Evolutionary conservation across 805 yeast species (phyloP), one percentile per base, ranked within the genome.

Genomic region (Spathaspora hagerdaliae): DNA sequence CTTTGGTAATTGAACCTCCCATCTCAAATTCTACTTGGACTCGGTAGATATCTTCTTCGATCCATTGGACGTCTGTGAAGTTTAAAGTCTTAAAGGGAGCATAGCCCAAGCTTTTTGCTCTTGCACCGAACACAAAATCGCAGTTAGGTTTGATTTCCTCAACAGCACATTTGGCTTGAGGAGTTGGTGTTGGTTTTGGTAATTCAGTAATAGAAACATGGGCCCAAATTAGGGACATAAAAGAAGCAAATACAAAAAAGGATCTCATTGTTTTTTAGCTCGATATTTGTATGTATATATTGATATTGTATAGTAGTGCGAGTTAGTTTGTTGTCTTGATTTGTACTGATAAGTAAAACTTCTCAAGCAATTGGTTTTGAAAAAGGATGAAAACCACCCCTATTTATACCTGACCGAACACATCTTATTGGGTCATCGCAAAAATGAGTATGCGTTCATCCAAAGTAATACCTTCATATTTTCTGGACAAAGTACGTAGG

Each of bases 21-120:
- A 41, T 41, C 15, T 41, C 19, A 15, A 41, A 41, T 19, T 41
- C 41, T 11, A 41, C 39, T 27, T 41, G 31, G 27, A 41, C 44
- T 19, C 26, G 33, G 41, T 41, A 41, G 27, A 36, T 24, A 19
- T 41, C 27, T 5, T 41, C 44, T 9, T 34, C 9, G 15, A 41
- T 27, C 44, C 44, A 41, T 5, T 24, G 9, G 7, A 41, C 38
- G 6, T 7, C 12, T 3, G 41, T 32, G 11, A 33, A 41, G 15
- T 2, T 14, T 3, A 27, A n/a, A 6, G 7, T 33, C 31, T n/a
- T 12, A 29, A 33, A 41, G 1, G 32, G 27, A 7, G 44, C 36
- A 11, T 24, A 33, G 1, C 31, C 31, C 9, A 35, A 29, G 2
- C 13, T 9, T 14, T 41, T 41, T 3, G 44, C 31, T 15, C 41